A percentile compares a stretch with the other conserved stretches of the same genome.
These are phyloP conservation scores for Moricandia arvensis DNA, from an alignment of 345 rosid genomes.

Conservation along the genomic window DNA sequence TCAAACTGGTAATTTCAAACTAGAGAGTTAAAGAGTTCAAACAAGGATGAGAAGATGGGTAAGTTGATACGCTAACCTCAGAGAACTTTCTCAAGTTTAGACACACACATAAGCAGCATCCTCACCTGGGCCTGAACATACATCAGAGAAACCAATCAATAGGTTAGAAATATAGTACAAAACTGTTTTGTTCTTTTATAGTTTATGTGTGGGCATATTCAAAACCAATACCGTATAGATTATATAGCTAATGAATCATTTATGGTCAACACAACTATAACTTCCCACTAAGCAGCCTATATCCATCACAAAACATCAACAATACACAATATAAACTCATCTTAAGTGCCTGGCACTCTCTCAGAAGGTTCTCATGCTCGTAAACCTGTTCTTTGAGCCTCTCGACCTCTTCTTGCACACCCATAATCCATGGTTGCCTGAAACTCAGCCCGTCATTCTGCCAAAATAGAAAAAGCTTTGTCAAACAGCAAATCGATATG, in stretches of 20 bases:
- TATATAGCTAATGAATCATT: too few relatives aligned
- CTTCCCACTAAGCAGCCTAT: too few relatives aligned
- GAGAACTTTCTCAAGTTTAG: neutral
- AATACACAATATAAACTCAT: neutral
- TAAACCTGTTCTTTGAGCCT: neutral
- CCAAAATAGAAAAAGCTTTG: neutral
- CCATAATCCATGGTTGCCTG: neutral
- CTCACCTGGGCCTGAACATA: neutral
- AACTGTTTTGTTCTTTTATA: too few relatives aligned
- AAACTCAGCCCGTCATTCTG: neutral
- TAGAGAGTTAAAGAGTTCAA: neutral
- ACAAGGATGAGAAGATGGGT: neutral
- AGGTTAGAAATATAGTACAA: neutral
- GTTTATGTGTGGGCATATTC: too few relatives aligned
- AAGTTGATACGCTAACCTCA: neutral
- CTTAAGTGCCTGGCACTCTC: neutral
- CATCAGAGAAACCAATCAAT: neutral
- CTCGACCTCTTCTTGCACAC: neutral
- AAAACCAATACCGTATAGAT: too few relatives aligned
- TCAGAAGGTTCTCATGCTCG: neutral
- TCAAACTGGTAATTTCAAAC: neutral
- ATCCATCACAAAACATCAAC: too few relatives aligned
- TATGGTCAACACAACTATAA: too few relatives aligned
- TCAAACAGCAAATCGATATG: neutral
- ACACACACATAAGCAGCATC: neutral